phyloP scores from a whole-genome alignment of 2,329 filamentous ascomycete genomes.

The Lachnellula willkommii region DNA sequence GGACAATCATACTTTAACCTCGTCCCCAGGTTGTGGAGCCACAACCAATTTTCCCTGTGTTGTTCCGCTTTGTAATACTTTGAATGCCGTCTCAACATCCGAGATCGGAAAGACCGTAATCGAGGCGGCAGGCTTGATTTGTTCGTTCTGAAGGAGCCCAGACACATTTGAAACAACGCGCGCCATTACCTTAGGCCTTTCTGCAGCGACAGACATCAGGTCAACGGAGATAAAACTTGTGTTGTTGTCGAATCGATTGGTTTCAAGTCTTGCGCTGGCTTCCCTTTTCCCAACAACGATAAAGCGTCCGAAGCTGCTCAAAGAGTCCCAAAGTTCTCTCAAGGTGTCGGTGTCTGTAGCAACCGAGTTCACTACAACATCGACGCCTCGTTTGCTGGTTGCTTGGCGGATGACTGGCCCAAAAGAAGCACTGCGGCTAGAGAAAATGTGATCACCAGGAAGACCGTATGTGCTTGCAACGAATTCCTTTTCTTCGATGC shows the following conservation, averaged over 20 bases:
- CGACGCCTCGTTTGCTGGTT: conserved; percentile 23
- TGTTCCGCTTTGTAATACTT: conserved; percentile 18
- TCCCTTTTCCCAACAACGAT: conserved; percentile 36
- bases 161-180: conserved; percentile 37
- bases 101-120: conserved; percentile 33
- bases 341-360: conserved; percentile 22
- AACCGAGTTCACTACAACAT: conserved; percentile 29
- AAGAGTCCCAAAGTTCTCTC: conserved; percentile 30
- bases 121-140: conserved; percentile 36
- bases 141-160: conserved; percentile 32
- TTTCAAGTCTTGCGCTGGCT: conserved; percentile 28
- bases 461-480: conserved; percentile 23
- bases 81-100: conserved; percentile 27
- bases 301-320: conserved; percentile 36
- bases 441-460: conserved; percentile 17
- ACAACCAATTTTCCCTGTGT: conserved; percentile 30
- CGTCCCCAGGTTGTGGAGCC: conserved; percentile 36
- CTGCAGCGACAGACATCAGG: conserved; percentile 37
- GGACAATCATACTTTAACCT: conserved; percentile 36
- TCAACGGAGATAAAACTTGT: conserved; percentile 41
- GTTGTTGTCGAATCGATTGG: conserved; percentile 34
- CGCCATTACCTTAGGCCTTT: conserved; percentile 38
- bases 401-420: conserved; percentile 18
- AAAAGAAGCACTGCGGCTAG: conserved; percentile 21
- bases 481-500: conserved; percentile 11